phyloP scores from a whole-genome alignment of 2,329 filamentous ascomycete genomes.

The Aspergillus novoparasiticus region DNA sequence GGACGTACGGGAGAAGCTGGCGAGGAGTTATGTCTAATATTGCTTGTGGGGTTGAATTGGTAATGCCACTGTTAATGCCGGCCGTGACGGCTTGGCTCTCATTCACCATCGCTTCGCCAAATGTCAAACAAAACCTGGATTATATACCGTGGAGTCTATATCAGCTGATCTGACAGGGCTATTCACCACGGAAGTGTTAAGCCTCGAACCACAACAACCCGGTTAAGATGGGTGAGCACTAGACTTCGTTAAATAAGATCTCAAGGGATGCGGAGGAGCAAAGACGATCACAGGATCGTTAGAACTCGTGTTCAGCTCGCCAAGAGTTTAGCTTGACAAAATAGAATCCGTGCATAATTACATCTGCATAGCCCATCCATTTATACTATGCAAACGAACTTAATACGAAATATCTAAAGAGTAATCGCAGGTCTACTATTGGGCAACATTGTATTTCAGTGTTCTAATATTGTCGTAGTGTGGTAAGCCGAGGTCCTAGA shows the following conservation, averaged over 20 bases:
- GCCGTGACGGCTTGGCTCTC: not conserved
- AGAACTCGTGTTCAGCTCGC: not conserved
- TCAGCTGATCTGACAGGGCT: too few relatives aligned
- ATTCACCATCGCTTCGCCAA: not conserved
- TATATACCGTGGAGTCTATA: too few relatives aligned
- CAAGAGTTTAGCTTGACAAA: not conserved
- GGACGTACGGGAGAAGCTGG: slow-evolving; percentile 26
- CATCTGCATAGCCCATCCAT: too few relatives aligned
- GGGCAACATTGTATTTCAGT: too few relatives aligned
- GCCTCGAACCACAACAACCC: not conserved
- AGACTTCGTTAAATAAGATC: not conserved
- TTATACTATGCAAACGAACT: not conserved
- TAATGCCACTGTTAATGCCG: not conserved
- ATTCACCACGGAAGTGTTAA: not conserved
- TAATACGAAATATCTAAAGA: not conserved
- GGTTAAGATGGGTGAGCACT: not conserved
- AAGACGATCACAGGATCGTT: not conserved
- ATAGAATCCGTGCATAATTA: not conserved
- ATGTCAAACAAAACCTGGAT: not conserved
- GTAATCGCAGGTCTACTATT: not conserved
- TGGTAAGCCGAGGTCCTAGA: not conserved
- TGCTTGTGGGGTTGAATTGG: not conserved
- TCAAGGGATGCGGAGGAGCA: not conserved
- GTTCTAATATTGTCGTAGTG: not conserved
- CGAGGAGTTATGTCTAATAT: slow-evolving; percentile 9